Conservation (phyloP, 2,329 filamentous ascomycete genomes). For the Exophiala lecanii-corni region DNA sequence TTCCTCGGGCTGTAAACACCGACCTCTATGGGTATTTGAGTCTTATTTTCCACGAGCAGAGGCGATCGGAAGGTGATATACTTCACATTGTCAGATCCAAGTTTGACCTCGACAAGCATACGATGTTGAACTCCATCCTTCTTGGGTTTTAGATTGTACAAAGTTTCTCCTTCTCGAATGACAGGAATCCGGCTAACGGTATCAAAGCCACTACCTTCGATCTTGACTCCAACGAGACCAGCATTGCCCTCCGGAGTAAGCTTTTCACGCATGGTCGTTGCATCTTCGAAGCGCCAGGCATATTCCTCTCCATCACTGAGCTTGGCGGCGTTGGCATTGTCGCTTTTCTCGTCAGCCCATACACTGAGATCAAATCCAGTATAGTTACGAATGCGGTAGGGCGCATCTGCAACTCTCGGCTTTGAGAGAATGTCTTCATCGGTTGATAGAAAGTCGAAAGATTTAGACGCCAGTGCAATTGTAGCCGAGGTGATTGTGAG, state of each 20-base stretch:
- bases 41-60: conserved; percentile 88
- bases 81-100: conserved; percentile 95
- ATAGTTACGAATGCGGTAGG: conserved; percentile 90
- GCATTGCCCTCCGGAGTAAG: conserved; percentile 77
- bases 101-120: conserved; percentile 81
- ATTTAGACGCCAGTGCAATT: conserved; percentile 89
- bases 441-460: conserved; percentile 79
- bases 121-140: conserved; percentile 81
- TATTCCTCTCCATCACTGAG: conserved; percentile 84
- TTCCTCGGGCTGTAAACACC: conserved; percentile 85
- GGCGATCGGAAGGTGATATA: conserved; percentile 94
- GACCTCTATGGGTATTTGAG: conserved; percentile 90
- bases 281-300: conserved; percentile 95
- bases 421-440: conserved; percentile 92
- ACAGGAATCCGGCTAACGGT: conserved; percentile 81
- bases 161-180: conserved; percentile 86
- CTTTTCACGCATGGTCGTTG: conserved; percentile 92
- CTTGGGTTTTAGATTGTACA: conserved; percentile 85
- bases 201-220: conserved; percentile 94
- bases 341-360: conserved; percentile 72
- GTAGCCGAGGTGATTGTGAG: conserved; percentile 89
- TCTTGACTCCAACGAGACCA: conserved; percentile 72
- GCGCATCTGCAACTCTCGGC: conserved; percentile 82
- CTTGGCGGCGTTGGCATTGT: conserved; percentile 63
- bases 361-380: conserved; percentile 88